Conservation (phyloP, 345 rosid species). For the Sonneratia alba region DNA sequence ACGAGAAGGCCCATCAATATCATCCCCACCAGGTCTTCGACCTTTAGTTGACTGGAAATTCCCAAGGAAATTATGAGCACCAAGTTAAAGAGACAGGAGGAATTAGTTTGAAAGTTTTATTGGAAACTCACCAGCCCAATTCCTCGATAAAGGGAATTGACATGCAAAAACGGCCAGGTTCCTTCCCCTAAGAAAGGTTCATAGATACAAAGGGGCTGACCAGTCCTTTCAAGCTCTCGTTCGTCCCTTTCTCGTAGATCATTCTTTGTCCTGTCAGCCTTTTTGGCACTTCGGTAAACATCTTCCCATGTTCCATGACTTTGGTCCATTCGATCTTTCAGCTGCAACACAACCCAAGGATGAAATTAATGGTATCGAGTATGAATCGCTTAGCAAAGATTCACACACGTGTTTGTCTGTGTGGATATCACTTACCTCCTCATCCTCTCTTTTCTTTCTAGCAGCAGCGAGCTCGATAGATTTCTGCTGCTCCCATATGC, state of each 20-base stretch:
- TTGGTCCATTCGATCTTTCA: constrained; percentile 68
- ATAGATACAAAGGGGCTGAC: constrained; percentile 82
- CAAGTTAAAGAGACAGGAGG: neutral
- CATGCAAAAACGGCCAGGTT: constrained; percentile 88
- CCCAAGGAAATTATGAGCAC: neutral
- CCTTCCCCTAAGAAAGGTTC: constrained; percentile 96
- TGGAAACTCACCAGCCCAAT: constrained; percentile 67
- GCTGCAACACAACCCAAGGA: constrained; percentile 37
- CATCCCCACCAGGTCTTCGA: constrained; percentile 76
- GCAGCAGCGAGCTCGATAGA: constrained; percentile 22
- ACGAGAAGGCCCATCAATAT: constrained; percentile 83
- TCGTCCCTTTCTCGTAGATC: constrained; percentile 94
- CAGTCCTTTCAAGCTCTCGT: constrained; percentile 85
- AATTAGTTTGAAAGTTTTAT: neutral
- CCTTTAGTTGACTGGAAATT: constrained; percentile 71
- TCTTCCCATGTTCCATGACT: constrained; percentile 92
- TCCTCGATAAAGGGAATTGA: constrained; percentile 73
- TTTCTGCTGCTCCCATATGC: constrained; percentile 77
- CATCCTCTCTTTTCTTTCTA: constrained; percentile 74
- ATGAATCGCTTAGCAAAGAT: neutral
- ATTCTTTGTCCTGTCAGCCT: constrained; percentile 62
- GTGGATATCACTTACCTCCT: constrained; percentile 49
- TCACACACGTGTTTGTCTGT: neutral
- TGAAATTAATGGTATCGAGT: neutral
- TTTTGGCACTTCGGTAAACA: constrained; percentile 75